These are phyloP conservation scores for Boletus subparvulus DNA, from an alignment of 768 basidiomycete genomes.

Conservation along the genomic window DNA sequence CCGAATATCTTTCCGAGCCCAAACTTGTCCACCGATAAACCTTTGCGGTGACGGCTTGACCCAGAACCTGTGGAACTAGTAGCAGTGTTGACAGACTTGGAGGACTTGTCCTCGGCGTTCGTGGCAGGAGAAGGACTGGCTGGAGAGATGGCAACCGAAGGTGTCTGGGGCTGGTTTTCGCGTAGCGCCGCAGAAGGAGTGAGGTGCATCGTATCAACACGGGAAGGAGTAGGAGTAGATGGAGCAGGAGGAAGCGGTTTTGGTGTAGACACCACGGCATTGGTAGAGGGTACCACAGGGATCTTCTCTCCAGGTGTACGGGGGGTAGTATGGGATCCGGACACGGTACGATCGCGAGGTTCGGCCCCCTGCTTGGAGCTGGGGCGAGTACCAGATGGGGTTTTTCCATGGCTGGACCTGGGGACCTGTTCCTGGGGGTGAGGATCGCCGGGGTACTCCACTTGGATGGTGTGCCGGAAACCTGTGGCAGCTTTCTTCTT, in stretches of 20 bases:
- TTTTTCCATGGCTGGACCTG: constrained; percentile 23
- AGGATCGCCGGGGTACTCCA: constrained; percentile 79
- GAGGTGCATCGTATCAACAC: constrained; percentile 22
- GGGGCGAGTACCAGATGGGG: constrained; percentile 8
- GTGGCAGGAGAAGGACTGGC: constrained; percentile 41
- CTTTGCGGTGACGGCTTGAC: constrained; percentile 58
- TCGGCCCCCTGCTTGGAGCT: constrained; percentile 14
- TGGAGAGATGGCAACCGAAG: constrained; percentile 39
- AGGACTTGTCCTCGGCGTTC: constrained; percentile 28
- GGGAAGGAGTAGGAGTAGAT: constrained; percentile 17
- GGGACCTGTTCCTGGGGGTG: constrained; percentile 24
- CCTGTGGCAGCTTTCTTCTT: constrained; percentile 46
- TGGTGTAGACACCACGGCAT: constrained; percentile 7
- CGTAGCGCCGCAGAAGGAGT: constrained; percentile 27
- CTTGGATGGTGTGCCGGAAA: constrained; percentile 92
- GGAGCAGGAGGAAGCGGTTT: constrained; percentile 35
- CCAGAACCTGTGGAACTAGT: constrained; percentile 39
- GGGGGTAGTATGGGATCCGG: constrained; percentile 9
- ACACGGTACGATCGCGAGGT: constrained; percentile 18
- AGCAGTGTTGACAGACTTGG: constrained; percentile 28
- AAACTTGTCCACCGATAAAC: constrained; percentile 77
- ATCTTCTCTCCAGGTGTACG: constrained; percentile 19
- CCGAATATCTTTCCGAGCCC: constrained; percentile 76
- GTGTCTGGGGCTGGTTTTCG: constrained; percentile 30
- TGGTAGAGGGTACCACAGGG: constrained; percentile 9